These are phyloP conservation scores for Thuja plicata DNA, from an alignment of 83 land plant genomes.

Conservation along the genomic window DNA sequence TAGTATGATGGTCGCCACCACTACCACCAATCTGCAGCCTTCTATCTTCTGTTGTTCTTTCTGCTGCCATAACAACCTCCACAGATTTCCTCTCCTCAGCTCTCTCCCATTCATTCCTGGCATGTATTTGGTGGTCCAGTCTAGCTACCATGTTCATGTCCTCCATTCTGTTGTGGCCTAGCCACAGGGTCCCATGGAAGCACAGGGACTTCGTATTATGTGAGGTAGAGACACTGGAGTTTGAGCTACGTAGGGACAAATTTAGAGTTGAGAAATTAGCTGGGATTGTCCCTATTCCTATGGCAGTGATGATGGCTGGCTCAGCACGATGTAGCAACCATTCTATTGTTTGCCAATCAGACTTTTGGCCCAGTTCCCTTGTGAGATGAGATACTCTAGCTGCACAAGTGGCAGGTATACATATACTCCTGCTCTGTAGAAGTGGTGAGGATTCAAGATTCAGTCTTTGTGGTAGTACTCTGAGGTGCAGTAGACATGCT, in stretches of 20 bases:
- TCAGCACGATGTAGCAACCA: constrained; percentile 75
- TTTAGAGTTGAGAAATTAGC: constrained; percentile 57
- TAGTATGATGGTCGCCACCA: constrained; percentile 5
- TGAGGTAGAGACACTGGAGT: constrained; percentile 35
- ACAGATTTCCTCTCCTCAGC: neutral
- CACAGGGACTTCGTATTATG: constrained; percentile 39
- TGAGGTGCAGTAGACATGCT: constrained; percentile 2
- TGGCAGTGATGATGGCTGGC: constrained; percentile 64
- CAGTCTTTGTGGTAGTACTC: constrained; percentile 1
- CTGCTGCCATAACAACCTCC: neutral
- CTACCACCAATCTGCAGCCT: neutral
- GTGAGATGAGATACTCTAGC: constrained; percentile 75
- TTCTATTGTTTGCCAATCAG: constrained; percentile 70
- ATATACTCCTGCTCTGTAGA: constrained; percentile 31
- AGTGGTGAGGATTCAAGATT: neutral
- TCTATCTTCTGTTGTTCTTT: neutral
- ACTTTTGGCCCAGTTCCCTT: constrained; percentile 70
- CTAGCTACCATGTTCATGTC: neutral
- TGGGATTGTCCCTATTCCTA: constrained; percentile 67
- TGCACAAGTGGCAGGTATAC: constrained; percentile 80
- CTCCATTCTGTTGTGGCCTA: constrained; percentile 6
- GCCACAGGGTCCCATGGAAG: constrained; percentile 33
- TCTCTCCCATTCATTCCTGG: constrained; percentile 5
- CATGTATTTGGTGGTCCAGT: constrained; percentile 2
- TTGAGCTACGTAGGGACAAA: constrained; percentile 42